Evolutionary conservation across 306 rosid genomes (phyloP).

Genomic region (Carpinus viminea): DNA sequence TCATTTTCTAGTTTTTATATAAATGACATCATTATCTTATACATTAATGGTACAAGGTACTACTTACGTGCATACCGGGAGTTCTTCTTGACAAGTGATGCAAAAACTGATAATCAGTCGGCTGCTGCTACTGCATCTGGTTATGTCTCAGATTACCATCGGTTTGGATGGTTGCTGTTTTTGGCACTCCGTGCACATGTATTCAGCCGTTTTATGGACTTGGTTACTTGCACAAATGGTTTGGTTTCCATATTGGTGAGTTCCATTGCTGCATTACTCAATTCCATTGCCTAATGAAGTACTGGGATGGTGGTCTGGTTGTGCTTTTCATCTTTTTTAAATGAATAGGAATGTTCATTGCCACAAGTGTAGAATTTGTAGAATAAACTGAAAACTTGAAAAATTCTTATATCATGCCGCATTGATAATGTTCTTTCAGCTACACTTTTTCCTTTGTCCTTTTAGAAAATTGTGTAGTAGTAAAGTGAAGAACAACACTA

Average conservation of each 20-base stretch:
- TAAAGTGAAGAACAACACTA: background rate
- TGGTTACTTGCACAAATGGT: conserved; percentile 90
- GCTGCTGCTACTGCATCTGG: conserved; percentile 31
- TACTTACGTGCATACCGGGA: conserved; percentile 83
- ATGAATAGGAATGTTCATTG: background rate
- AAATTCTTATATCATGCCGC: background rate
- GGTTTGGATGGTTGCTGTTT: conserved; percentile 97
- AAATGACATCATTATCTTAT: conserved; percentile 13
- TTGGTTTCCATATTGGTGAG: conserved; percentile 91
- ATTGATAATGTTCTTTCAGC: background rate
- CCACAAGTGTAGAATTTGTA: background rate
- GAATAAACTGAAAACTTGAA: background rate
- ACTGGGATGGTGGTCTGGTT: conserved; percentile 11
- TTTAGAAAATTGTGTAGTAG: background rate
- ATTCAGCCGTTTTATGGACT: conserved; percentile 83
- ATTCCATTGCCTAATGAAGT: conserved; percentile 11
- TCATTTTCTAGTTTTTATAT: background rate
- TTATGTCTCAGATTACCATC: conserved; percentile 74
- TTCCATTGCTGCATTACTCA: conserved; percentile 19
- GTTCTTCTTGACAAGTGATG: conserved; percentile 65
- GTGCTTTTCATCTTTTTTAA: background rate
- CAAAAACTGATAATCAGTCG: conserved; percentile 48
- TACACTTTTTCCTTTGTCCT: background rate
- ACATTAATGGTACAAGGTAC: conserved; percentile 52
- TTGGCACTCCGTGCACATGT: conserved; percentile 94